A percentile compares a stretch with the other conserved stretches of the same genome.
phyloP scores from a whole-genome alignment of 2,329 filamentous ascomycete genomes.

The Pseudogymnoascus pannorum region DNA sequence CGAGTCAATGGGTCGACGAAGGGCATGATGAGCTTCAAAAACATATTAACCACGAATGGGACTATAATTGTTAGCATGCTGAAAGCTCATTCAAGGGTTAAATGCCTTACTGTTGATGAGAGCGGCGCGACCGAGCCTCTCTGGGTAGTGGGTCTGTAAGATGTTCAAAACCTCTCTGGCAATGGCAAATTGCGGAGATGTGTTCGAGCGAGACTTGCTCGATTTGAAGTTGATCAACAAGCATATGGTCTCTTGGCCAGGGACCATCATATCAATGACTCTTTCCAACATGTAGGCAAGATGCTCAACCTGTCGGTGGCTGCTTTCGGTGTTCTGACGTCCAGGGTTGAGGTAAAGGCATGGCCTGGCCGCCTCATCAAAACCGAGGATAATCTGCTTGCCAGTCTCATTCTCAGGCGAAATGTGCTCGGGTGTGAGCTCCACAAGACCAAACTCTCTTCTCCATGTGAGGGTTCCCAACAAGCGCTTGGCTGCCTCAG shows the following conservation, averaged over 20 bases:
- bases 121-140: slow-evolving; percentile 79
- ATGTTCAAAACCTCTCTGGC: slow-evolving; percentile 83
- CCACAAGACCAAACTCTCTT: slow-evolving; percentile 74
- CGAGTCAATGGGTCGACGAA: slow-evolving; percentile 94
- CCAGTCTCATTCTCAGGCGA: slow-evolving; percentile 92
- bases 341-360: slow-evolving; percentile 87
- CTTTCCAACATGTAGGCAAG: slow-evolving; percentile 94
- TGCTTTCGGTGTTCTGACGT: slow-evolving; percentile 84
- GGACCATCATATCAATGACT: slow-evolving; percentile 76
- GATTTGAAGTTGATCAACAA: slow-evolving; percentile 89
- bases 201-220: slow-evolving; percentile 66
- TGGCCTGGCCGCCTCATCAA: slow-evolving; percentile 75
- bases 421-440: slow-evolving; percentile 76
- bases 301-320: slow-evolving; percentile 83
- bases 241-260: slow-evolving; percentile 78
- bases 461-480: slow-evolving; percentile 79
- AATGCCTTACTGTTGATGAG: slow-evolving; percentile 70
- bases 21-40: slow-evolving; percentile 92
- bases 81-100: not conserved
- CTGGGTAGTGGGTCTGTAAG: slow-evolving; percentile 91
- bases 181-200: slow-evolving; percentile 63
- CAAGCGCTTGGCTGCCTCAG: slow-evolving; percentile 71
- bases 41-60: slow-evolving; percentile 83
- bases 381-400: slow-evolving; percentile 86
- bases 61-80: slow-evolving; percentile 43